These are phyloP conservation scores for Magnaporthiopsis poae DNA, from an alignment of 2,329 filamentous ascomycete species.

Conservation along the genomic window DNA sequence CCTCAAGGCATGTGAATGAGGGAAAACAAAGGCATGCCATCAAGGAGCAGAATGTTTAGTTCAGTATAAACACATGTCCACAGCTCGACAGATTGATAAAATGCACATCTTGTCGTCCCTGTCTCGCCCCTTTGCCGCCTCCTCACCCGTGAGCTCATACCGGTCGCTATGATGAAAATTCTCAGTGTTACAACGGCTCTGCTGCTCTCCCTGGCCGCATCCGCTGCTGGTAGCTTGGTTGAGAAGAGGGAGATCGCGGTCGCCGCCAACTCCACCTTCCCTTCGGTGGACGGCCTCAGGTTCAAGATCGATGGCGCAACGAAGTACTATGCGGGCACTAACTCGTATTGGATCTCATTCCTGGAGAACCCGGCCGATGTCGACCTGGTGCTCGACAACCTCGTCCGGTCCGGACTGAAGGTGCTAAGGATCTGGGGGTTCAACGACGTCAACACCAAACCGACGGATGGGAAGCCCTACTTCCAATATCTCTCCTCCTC, in stretches of 20 bases:
- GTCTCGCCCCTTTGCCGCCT: not conserved
- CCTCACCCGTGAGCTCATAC: not conserved
- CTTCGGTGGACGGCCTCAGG: slow-evolving; percentile 16
- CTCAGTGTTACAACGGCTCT: not conserved
- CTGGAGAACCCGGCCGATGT: slow-evolving; percentile 44
- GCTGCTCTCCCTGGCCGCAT: not conserved
- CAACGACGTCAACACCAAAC: slow-evolving; percentile 43
- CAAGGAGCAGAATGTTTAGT: not conserved
- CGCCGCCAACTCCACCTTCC: slow-evolving; percentile 3
- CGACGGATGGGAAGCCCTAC: slow-evolving; percentile 30
- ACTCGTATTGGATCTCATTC: slow-evolving; percentile 47
- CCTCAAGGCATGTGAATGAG: not conserved
- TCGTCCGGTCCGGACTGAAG: slow-evolving; percentile 41
- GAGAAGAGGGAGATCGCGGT: not conserved
- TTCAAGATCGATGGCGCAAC: slow-evolving; percentile 34
- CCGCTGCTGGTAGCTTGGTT: not conserved
- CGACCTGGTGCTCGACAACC: slow-evolving; percentile 38
- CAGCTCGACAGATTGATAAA: too few species aligned
- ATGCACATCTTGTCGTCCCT: not conserved
- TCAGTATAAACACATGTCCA: not conserved
- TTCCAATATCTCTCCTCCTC: slow-evolving; percentile 43
- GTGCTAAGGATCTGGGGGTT: slow-evolving; percentile 55
- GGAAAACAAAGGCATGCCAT: not conserved
- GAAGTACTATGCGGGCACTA: slow-evolving; percentile 42
- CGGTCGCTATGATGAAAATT: not conserved